Base-by-base conservation (phyloP, 164 flowering plant species). In the Vitis cinerea region DNA sequence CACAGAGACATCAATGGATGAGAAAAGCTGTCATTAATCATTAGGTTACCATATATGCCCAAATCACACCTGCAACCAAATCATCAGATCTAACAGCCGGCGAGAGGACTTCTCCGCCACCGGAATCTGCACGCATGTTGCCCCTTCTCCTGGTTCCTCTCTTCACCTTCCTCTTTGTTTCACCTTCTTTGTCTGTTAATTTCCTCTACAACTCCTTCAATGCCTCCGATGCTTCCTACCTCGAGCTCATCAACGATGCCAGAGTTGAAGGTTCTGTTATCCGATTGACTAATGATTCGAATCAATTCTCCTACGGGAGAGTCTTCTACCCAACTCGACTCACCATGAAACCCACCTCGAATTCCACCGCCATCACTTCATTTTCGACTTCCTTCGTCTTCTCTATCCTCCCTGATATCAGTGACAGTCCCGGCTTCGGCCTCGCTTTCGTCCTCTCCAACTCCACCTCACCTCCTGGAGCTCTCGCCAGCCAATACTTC, bases 301-400 rank as follows among this genome's bases (percentile, higher is more conserved):
- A 83, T 62, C 82, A 80, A 72, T 77, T 69, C 78, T 90, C 98
- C n/a, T 56, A 72, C 55, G 97, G 93, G 51, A 80, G 94, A 7
- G 85, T 83, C 55, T 88, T 90, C 76, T 83, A 82, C 76, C 87
- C 87, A 1, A 50, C 75, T 7, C 75, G 55, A 8, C 62, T 90
- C 58, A 72, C 68, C 13, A 83, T 90, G 78, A 77, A 29, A 50
- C 44, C 71, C 51, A 12, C 52, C 52, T 16, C 64, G 11, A 79
- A 69, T 59, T 63, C 83, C 14, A 59, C 86, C 8, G 23, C 64
- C 2, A 48, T 82, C 44, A 58, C 86, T 47, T 86, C 92, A 0
- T 90, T 92, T 71, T 85, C 95, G 1, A 90, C 96, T 30, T 86
- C 91, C 1, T 90, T 90, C 70, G 79, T 93, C 59, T 90, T 90